Evolutionary conservation across 768 basidiomycete species (phyloP).

Genomic region (Mycena pura): DNA sequence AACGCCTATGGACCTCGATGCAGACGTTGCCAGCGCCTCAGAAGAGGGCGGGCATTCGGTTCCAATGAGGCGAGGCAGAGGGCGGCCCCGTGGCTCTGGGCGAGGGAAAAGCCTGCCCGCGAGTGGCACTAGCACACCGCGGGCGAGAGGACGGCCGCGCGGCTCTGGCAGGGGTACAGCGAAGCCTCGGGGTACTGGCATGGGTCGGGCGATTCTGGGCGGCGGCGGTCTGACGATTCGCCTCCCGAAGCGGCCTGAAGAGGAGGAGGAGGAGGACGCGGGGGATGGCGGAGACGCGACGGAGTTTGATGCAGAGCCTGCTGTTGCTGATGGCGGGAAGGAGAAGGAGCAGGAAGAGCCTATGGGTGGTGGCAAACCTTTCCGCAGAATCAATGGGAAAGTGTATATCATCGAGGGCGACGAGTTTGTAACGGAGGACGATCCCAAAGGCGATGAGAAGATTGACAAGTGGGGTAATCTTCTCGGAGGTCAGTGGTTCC

Average conservation of each 20-base stretch:
- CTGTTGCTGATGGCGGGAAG: slow-evolving; percentile 35
- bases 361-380: slow-evolving; percentile 67
- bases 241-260: slow-evolving; percentile 33
- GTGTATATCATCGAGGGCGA: slow-evolving; percentile 86
- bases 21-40: slow-evolving; percentile 25
- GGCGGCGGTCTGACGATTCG: slow-evolving; percentile 30
- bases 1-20: slow-evolving; percentile 35
- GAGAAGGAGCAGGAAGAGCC: slow-evolving; percentile 49
- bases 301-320: slow-evolving; percentile 47
- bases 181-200: slow-evolving; percentile 18
- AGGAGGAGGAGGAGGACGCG: slow-evolving; percentile 45
- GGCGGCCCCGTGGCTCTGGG: slow-evolving; percentile 46
- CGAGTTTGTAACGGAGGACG: slow-evolving; percentile 84
- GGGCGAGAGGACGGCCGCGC: slow-evolving; percentile 37
- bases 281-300: slow-evolving; percentile 41
- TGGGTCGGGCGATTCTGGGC: slow-evolving; percentile 1
- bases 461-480: slow-evolving; percentile 86
- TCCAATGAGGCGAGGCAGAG: slow-evolving; percentile 40
- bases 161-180: slow-evolving; percentile 30
- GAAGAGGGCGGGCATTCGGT: slow-evolving; percentile 21
- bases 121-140: slow-evolving; percentile 23
- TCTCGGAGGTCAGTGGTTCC: slow-evolving; percentile 70
- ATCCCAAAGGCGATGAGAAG: slow-evolving; percentile 90
- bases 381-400: slow-evolving; percentile 75
- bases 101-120: slow-evolving; percentile 37